These are phyloP conservation scores for Lagenaria siceraria DNA, from an alignment of 306 rosid species.

Conservation along the genomic window DNA sequence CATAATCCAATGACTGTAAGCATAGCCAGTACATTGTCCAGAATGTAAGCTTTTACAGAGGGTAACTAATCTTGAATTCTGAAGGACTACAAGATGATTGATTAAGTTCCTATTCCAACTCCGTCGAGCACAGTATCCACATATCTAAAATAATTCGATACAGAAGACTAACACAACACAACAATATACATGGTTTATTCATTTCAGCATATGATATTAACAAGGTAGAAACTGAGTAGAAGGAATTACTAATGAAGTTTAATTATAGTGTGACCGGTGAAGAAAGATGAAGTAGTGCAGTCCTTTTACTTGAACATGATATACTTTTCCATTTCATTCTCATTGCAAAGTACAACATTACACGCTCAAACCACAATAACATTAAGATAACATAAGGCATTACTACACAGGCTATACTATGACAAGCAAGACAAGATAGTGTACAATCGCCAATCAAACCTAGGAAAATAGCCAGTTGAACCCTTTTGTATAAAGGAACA, in stretches of 20 bases:
- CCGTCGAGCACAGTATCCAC: neutral
- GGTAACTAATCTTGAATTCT: neutral
- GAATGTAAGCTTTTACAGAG: neutral
- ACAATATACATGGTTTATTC: neutral
- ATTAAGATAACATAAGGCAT: constrained; percentile 6
- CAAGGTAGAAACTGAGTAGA: neutral
- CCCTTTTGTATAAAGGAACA: constrained; percentile 13
- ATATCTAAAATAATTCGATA: neutral
- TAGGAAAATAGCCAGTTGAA: constrained; percentile 22
- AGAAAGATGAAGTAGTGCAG: neutral
- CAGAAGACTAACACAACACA: neutral
- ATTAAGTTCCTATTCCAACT: neutral
- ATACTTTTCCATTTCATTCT: constrained; percentile 11
- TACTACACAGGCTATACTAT: constrained; percentile 28
- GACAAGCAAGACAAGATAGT: constrained; percentile 25
- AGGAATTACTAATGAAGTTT: neutral
- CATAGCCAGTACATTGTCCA: neutral
- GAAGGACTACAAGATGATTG: neutral
- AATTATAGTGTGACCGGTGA: neutral
- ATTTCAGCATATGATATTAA: constrained; percentile 1
- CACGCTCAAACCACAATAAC: constrained; percentile 19
- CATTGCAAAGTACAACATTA: constrained; percentile 18
- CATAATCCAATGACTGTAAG: neutral
- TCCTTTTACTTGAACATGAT: neutral
- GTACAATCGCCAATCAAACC: constrained; percentile 21